Evolutionary conservation across 192 early-diverging fungal species (phyloP).

Genomic region (Coemansia sp.): DNA sequence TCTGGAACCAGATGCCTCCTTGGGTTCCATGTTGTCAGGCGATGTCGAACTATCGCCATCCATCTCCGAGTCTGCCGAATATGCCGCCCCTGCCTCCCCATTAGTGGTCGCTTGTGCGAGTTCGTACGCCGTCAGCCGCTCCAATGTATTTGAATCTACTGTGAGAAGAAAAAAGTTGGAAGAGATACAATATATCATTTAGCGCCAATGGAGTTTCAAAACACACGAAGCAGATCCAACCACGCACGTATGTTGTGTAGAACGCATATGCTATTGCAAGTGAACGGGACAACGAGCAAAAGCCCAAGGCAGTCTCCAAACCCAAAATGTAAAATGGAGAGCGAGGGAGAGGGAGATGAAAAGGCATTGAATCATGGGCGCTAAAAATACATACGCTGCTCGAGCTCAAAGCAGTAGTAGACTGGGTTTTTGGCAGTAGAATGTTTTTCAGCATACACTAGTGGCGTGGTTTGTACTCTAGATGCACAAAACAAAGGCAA

Average conservation of each 20-base stretch:
- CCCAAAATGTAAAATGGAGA: not conserved
- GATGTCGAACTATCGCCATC: conserved; percentile 22
- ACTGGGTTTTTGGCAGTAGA: not conserved
- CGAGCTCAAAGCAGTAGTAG: no score
- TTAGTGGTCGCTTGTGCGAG: conserved; percentile 10
- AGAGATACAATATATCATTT: not conserved
- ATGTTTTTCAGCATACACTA: not conserved
- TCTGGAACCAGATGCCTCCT: not conserved
- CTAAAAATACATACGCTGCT: conserved; percentile 13
- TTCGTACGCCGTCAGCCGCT: conserved; percentile 16
- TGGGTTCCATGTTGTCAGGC: not conserved
- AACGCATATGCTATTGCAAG: not conserved
- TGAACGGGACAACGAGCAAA: not conserved
- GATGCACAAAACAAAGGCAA: no score
- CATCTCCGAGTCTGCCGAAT: conserved; percentile 50
- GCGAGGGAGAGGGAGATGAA: not conserved
- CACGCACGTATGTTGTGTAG: no score
- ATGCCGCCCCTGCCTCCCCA: conserved; percentile 16
- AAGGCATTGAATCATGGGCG: not conserved
- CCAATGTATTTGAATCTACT: conserved; percentile 23
- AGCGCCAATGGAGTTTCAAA: not conserved
- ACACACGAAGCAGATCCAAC: no score
- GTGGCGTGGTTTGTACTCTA: no score
- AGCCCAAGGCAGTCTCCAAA: not conserved
- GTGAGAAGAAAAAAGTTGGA: conserved; percentile 6